These are phyloP conservation scores for Lagerstroemia speciosa DNA, from an alignment of 345 rosid species.

Conservation along the genomic window DNA sequence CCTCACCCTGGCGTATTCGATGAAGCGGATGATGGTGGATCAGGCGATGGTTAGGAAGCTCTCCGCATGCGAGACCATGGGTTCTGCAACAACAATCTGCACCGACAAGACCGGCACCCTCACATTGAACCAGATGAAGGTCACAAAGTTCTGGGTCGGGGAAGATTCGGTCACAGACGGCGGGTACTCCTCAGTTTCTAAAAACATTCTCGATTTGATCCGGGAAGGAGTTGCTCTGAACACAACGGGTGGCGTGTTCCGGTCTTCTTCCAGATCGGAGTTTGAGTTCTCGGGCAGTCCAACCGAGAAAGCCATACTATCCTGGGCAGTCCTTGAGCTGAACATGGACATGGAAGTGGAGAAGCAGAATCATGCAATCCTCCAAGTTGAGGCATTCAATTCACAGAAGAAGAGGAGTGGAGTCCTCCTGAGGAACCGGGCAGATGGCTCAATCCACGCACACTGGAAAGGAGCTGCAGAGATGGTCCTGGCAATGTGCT, in stretches of 20 bases:
- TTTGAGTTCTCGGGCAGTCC: constrained; percentile 52
- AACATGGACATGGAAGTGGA: constrained; percentile 31
- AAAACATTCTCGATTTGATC: constrained; percentile 31
- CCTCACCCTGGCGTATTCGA: constrained; percentile 62
- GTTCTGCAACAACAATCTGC: constrained; percentile 68
- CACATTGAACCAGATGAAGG: constrained; percentile 59
- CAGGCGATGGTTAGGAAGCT: constrained; percentile 81
- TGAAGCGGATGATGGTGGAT: constrained; percentile 78
- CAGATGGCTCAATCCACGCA: constrained; percentile 27
- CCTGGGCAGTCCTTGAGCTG: constrained; percentile 51
- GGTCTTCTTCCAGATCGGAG: constrained; percentile 19
- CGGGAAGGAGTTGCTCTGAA: constrained; percentile 55
- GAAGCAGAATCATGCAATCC: constrained; percentile 20
- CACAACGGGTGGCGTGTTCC: constrained; percentile 49
- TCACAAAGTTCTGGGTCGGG: constrained; percentile 56
- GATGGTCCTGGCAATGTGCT: constrained; percentile 61
- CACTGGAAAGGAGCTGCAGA: constrained; percentile 89
- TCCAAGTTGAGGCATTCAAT: constrained; percentile 62
- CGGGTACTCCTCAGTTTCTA: constrained; percentile 20
- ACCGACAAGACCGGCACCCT: constrained; percentile 84
- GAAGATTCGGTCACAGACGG: constrained; percentile 15
- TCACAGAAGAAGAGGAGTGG: constrained; percentile 66
- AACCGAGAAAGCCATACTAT: constrained; percentile 64
- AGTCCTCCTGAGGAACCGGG: constrained; percentile 29
- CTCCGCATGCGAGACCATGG: constrained; percentile 81